Evolutionary conservation across 305 asterid genomes (phyloP), one percentile per base, ranked within the genome.

Genomic region (Solanum hybrid): DNA sequence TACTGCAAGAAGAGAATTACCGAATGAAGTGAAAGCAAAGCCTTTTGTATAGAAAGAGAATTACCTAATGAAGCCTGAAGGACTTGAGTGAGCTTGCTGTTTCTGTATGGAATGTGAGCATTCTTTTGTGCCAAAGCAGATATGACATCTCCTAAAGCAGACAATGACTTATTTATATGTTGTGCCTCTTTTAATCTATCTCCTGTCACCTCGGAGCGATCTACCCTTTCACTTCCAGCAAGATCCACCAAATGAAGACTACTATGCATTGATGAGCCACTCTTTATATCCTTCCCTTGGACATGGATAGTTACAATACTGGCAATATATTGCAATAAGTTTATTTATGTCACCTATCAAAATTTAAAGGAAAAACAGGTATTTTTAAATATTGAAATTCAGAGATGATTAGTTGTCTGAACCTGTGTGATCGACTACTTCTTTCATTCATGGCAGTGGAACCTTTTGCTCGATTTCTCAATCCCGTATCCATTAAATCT

Each of bases 381-480:
- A 31, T 6, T 51, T 69, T 56, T 51, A 1, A 82, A 8, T 3
- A 20, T 31, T 85, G 75, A 85, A 88, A 79, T 77, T 26, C 35
- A 60, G 7, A 90, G 72, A 71, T 90, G 64, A 71, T 24, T 71
- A 75, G 86, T 87, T 34, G 69, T 16, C 29, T 51, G 88, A 84
- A 95, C 98, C 97, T 94, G 95, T 96, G 98, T 82, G 98, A 96
- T 91, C 98, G 91, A 88, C 98, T 96, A 79, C 98, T 96, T 92
- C 98, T 94, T 86, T 96, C 96, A 38, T 96, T 96, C 90, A 96
- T 66, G 85, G 97, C 94, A 26, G 98, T 96, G 73, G 97, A 90
- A 85, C 98, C 90, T 93, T 90, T 93, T 46, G 98, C 97, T 92
- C 98, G 91, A 89, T 96, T 96, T 85, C 93, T 93, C 40, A 94